Evolutionary conservation across 140 eudicot species (phyloP), one percentile per base, ranked within the genome.

Genomic region (Flaveria floridana): DNA sequence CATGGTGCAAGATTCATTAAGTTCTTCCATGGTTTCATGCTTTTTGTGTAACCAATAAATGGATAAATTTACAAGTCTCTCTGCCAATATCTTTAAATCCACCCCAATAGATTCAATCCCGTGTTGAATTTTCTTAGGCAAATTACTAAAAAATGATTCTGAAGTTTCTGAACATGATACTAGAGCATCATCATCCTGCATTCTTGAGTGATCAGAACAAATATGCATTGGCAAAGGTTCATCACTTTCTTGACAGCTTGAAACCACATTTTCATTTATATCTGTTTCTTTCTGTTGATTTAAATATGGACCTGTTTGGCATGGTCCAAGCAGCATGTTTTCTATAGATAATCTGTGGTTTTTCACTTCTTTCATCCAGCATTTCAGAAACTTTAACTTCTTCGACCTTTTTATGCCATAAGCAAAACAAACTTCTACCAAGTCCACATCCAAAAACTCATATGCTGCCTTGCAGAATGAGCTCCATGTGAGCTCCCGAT

Each of bases 301-400:
- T 66, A 72, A 75, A 53, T 82, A 82, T 46, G 18, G 70, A 58
- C 10, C 75, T 4, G 10, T 16, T 21, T 78, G 58, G 72, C 50
- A 23, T 34, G 74, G 82, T 55, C 62, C 82, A 73, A 41, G 78
- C 47, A 69, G 70, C 63, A 48, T 66, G 23, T 47, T 76, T 1
- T 70, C 30, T 52, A 53, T 10, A 56, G 50, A 18, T 26, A 37
- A 55, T 21, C 72, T 78, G 19, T 34, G 65, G 62, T 77, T 83
- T 48, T 41, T 78, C 51, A 88, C 86, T 82, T 88, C 91, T 72
- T 83, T 89, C 90, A 88, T 84, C 99, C 99, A 94, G 84, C 96
- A 90, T 71, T 82, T 94, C 42, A 94, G 61, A 83, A 94, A 90
- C 91, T 85, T 87, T 75, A 90, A 81, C 87, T 85, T 94, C 85